These are phyloP conservation scores for Moesziomyces antarcticus DNA, from an alignment of 1,284 basidiomycete species.

Conservation along the genomic window DNA sequence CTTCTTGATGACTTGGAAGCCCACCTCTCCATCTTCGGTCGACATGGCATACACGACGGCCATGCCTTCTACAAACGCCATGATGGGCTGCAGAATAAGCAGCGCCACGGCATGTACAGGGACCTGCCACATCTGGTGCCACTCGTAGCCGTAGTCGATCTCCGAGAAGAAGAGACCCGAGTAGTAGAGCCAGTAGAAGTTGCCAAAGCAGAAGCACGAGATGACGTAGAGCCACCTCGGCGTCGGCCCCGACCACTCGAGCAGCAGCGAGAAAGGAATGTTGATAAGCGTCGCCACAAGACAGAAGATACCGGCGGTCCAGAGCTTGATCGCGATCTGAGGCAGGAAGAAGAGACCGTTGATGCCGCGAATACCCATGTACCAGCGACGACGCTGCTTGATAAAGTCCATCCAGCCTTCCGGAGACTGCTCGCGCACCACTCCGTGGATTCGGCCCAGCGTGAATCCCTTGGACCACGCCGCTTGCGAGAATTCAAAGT, in stretches of 20 bases:
- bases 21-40: conserved; percentile 55
- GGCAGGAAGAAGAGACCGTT: conserved; percentile 68
- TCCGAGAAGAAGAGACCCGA: conserved; percentile 65
- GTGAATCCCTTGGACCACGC: conserved; percentile 69
- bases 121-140: conserved; percentile 65
- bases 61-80: conserved; percentile 68
- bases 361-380: conserved; percentile 68
- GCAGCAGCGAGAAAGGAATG: conserved; percentile 65
- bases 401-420: conserved; percentile 69
- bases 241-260: conserved; percentile 48
- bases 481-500: conserved; percentile 70
- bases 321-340: conserved; percentile 69
- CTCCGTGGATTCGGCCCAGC: conserved; percentile 69
- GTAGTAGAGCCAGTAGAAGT: conserved; percentile 68
- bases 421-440: conserved; percentile 69
- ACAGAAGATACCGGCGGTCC: conserved; percentile 69
- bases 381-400: conserved; percentile 70
- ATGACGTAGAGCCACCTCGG: conserved; percentile 69
- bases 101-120: conserved; percentile 64
- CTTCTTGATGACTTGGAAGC: conserved; percentile 50
- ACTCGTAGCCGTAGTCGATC: conserved; percentile 65
- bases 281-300: conserved; percentile 69
- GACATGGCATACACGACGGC: conserved; percentile 69
- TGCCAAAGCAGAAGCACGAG: conserved; percentile 69
- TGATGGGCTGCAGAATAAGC: conserved; percentile 68